These are phyloP conservation scores for Chlamydomonas reinhardtii DNA, from an alignment of 163 green algal genomes.

Conservation along the genomic window DNA sequence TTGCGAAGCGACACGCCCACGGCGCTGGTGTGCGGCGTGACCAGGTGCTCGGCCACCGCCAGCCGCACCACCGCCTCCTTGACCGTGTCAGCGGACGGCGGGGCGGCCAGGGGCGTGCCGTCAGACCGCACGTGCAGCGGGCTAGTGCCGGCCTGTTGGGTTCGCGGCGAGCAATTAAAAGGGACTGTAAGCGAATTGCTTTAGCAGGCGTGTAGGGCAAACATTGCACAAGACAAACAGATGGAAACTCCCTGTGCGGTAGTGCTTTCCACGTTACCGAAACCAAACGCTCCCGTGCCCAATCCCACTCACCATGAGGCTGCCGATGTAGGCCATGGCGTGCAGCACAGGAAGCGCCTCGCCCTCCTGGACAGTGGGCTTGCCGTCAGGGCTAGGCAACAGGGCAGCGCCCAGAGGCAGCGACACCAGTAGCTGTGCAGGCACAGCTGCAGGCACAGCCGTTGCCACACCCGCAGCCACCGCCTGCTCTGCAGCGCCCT, in stretches of 20 bases:
- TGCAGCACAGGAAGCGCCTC: conserved; percentile 54
- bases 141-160: conserved; percentile 22
- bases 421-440: too few species aligned
- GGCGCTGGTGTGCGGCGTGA: conserved; percentile 52
- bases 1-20: conserved; percentile 53
- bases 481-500: too few species aligned
- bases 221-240: too few species aligned
- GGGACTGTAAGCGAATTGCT: too few species aligned
- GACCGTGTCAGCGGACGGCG: not conserved
- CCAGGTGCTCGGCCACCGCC: conserved; percentile 46
- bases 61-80: conserved; percentile 32
- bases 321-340: conserved; percentile 48
- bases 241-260: too few species aligned
- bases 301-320: conserved; percentile 23
- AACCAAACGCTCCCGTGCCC: too few species aligned
- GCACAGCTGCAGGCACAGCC: too few species aligned
- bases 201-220: too few species aligned
- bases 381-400: too few species aligned
- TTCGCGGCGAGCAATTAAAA: too few species aligned
- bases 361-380: not conserved
- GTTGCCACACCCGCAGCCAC: too few species aligned
- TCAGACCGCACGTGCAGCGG: conserved; percentile 45
- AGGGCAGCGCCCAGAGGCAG: not conserved
- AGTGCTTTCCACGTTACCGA: too few species aligned
- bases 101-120: not conserved